A percentile compares a stretch with the other conserved stretches of the same genome.
Evolutionary conservation across 2,329 filamentous ascomycete species (phyloP).

Genomic region (Fusarium succisae): DNA sequence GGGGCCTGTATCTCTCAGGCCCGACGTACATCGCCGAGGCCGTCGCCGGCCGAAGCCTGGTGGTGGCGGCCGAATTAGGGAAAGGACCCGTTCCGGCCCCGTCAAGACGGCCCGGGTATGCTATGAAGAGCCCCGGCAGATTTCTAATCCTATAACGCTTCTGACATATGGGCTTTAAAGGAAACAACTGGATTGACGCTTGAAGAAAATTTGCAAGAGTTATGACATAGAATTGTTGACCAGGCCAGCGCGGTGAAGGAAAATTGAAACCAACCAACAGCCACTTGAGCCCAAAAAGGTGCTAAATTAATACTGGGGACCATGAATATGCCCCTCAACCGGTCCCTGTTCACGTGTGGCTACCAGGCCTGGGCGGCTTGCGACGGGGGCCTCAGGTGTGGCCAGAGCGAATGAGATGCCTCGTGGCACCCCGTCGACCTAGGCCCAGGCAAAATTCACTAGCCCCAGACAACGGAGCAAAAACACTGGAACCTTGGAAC

Average conservation of each 20-base stretch:
- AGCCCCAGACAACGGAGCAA: constrained; percentile 33
- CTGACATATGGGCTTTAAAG: background rate
- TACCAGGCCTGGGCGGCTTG: constrained; percentile 18
- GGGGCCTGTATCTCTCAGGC: background rate
- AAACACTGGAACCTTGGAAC: constrained; percentile 27
- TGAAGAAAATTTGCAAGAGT: constrained; percentile 11
- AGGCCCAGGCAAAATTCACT: constrained; percentile 30
- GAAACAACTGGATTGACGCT: background rate
- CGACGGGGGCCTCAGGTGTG: constrained; percentile 16
- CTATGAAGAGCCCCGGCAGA: background rate
- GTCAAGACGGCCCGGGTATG: constrained; percentile 25
- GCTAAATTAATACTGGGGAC: constrained; percentile 10
- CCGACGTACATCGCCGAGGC: constrained; percentile 14
- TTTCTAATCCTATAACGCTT: constrained; percentile 19
- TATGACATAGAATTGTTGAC: constrained; percentile 6
- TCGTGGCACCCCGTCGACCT: constrained; percentile 20
- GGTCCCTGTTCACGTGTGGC: constrained; percentile 19
- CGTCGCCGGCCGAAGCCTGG: constrained; percentile 15
- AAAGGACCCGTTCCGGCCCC: constrained; percentile 27
- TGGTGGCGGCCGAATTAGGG: constrained; percentile 21
- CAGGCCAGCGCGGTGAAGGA: constrained; percentile 1
- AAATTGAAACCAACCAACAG: constrained; percentile 6
- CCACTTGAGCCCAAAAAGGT: background rate
- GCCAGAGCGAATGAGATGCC: constrained; percentile 32
- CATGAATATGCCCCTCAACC: constrained; percentile 19